Evolutionary conservation across 352 stramenopile genomes (phyloP), one percentile per base, ranked within the genome.

Genomic region (Phytopythium ostracodes): DNA sequence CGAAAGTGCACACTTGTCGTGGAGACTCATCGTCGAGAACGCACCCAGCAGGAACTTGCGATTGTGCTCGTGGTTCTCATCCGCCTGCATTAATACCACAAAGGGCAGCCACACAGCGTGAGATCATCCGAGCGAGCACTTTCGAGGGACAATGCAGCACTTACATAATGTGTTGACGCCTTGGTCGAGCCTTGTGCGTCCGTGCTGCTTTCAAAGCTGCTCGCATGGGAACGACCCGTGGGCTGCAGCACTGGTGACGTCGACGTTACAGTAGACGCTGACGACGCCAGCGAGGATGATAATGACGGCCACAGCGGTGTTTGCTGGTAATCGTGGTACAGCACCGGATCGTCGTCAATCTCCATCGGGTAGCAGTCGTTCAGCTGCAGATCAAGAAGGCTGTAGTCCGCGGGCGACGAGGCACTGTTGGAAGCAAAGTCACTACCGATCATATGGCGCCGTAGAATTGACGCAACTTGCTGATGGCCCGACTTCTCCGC

Each of bases 1-100:
- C 11, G 87, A 92, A 18, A 95, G 64, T 0, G 87, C 87, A 33
- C 87, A 95, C 61, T 95, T 95, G 67, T 95, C 87, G 43, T 93
- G 87, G 47, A 95, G 72, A 72, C 87, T 95, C 87, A 95, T 94
- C 0, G 83, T 92, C 11, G 87, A 95, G 64, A 95, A 95, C 4
- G 87, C 87, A 2, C 84, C 84, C 36, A 95, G 73, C 4, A 95
- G 52, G 20, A 95, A 66, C 59, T 95, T 93, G 12, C 87, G 79
- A 60, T 95, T 95, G 66, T 93, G 79, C 40, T 92, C 75, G 51
- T 93, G 76, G 59, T 89, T 93, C 31, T 89, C 78, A 64, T 77
- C 82, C 7, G 75, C 68, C 79, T 92, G 38, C 18, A 33, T 27
- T 44, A 57, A 43, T 46, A 20, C 1, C 17, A 36, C 42, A 15